A percentile compares a stretch with the other conserved stretches of the same genome.
phyloP scores from a whole-genome alignment of 306 rosid species.

The Medicago arabica region DNA sequence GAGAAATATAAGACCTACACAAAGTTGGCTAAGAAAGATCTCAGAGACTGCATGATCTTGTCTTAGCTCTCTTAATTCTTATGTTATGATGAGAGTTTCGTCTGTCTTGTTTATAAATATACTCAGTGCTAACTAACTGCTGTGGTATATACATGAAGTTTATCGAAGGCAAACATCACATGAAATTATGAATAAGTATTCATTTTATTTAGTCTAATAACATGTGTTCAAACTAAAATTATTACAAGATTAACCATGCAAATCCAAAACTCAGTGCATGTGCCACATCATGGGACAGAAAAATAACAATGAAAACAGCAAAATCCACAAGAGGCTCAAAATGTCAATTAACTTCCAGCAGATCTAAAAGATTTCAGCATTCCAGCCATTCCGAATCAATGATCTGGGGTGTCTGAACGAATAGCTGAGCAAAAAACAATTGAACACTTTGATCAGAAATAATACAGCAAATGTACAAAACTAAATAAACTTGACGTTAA shows the following conservation, averaged over 20 bases:
- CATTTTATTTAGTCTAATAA: slow-evolving; percentile 13
- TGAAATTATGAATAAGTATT: not conserved
- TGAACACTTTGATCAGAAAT: slow-evolving; percentile 34
- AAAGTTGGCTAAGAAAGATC: not conserved
- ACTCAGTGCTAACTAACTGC: not conserved
- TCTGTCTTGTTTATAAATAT: not conserved
- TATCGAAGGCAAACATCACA: not conserved
- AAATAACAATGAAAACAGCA: slow-evolving; percentile 29
- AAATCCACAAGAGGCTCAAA: slow-evolving; percentile 30
- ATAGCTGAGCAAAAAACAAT: slow-evolving; percentile 48
- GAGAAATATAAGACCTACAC: not conserved
- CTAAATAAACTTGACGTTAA: slow-evolving; percentile 5
- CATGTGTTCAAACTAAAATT: slow-evolving; percentile 35
- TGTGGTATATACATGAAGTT: not conserved
- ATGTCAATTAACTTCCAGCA: slow-evolving; percentile 24
- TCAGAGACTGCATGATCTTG: not conserved
- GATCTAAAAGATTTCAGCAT: slow-evolving; percentile 22
- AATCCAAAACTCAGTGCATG: slow-evolving; percentile 31
- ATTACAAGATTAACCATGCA: slow-evolving; percentile 44
- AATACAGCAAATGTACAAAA: slow-evolving; percentile 5
- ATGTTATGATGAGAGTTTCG: not conserved
- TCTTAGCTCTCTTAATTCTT: no score
- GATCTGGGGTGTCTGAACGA: slow-evolving; percentile 58
- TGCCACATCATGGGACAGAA: slow-evolving; percentile 30
- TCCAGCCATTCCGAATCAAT: slow-evolving; percentile 40